Percentiles rank a stretch among this genome's conserved stretches.
Evolutionary conservation across 1,284 basidiomycete genomes (phyloP).

Genomic region (Mycena sp.): DNA sequence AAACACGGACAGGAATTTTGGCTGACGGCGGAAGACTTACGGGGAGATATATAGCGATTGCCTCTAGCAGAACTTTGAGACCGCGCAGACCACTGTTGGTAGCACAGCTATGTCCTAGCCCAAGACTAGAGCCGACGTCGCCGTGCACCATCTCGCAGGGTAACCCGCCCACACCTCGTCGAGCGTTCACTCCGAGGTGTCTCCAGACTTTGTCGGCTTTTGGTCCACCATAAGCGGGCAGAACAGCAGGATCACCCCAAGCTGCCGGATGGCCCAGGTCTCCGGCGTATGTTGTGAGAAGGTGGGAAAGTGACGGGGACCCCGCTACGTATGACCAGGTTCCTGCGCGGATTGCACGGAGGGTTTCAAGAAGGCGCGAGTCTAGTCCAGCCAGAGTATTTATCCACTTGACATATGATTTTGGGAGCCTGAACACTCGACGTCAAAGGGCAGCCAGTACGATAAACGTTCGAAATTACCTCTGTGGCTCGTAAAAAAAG

Average conservation of each 20-base stretch:
- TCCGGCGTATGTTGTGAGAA: slow-evolving; percentile 56
- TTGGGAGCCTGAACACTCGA: slow-evolving; percentile 61
- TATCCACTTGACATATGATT: slow-evolving; percentile 82
- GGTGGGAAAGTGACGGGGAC: slow-evolving; percentile 46
- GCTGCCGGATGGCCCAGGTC: slow-evolving; percentile 65
- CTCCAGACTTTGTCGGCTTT: slow-evolving; percentile 63
- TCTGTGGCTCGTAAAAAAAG: slow-evolving; percentile 78
- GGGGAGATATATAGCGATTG: slow-evolving; percentile 72
- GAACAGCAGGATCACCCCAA: slow-evolving; percentile 67
- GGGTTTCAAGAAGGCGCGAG: slow-evolving; percentile 58
- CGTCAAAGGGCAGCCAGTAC: neutral
- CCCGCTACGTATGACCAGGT: slow-evolving; percentile 66
- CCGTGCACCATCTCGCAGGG: slow-evolving; percentile 75
- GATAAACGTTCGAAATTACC: slow-evolving; percentile 48
- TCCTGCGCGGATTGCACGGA: slow-evolving; percentile 62
- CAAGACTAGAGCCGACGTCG: slow-evolving; percentile 53
- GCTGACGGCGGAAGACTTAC: slow-evolving; percentile 50
- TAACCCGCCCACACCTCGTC: slow-evolving; percentile 68
- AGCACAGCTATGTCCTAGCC: slow-evolving; percentile 63
- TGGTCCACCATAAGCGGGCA: slow-evolving; percentile 70
- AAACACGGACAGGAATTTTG: slow-evolving; percentile 8
- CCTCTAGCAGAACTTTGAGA: slow-evolving; percentile 65
- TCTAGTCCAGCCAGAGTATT: slow-evolving; percentile 74
- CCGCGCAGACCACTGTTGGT: slow-evolving; percentile 65
- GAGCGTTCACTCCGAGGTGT: slow-evolving; percentile 56